phyloP scores from a whole-genome alignment of 345 rosid species.

The Microthlaspi erraticum region DNA sequence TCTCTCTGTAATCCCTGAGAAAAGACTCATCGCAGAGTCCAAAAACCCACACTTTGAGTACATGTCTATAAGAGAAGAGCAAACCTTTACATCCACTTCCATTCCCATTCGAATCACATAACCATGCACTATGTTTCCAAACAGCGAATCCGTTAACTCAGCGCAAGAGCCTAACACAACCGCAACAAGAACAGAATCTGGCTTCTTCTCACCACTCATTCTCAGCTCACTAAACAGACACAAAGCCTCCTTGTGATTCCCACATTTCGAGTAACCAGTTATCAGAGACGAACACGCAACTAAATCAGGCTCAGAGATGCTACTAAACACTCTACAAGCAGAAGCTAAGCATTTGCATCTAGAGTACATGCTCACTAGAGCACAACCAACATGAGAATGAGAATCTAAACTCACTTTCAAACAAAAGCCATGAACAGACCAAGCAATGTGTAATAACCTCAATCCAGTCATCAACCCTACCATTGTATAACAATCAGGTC shows the following conservation, averaged over 20 bases:
- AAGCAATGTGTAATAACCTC: slow-evolving; percentile 52
- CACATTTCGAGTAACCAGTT: slow-evolving; percentile 66
- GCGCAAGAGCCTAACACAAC: slow-evolving; percentile 65
- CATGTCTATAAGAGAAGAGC: slow-evolving; percentile 80
- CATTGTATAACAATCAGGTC: slow-evolving; percentile 74
- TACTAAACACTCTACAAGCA: slow-evolving; percentile 58
- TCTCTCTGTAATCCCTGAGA: slow-evolving; percentile 50
- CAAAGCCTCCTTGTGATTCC: slow-evolving; percentile 60
- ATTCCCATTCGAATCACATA: slow-evolving; percentile 62
- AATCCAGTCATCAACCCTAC: slow-evolving; percentile 67
- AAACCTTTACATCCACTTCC: slow-evolving; percentile 60
- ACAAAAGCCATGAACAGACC: slow-evolving; percentile 73
- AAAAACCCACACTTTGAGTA: slow-evolving; percentile 78
- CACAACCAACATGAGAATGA: slow-evolving; percentile 61
- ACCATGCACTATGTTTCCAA: slow-evolving; percentile 69
- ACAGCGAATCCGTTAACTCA: slow-evolving; percentile 52
- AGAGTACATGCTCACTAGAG: slow-evolving; percentile 74
- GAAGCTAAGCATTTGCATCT: slow-evolving; percentile 63
- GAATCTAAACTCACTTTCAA: slow-evolving; percentile 63
- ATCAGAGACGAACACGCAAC: slow-evolving; percentile 81
- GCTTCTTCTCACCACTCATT: slow-evolving; percentile 55
- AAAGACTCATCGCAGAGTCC: slow-evolving; percentile 55
- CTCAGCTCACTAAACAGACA: slow-evolving; percentile 53
- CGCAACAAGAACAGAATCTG: slow-evolving; percentile 65
- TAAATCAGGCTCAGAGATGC: slow-evolving; percentile 64